phyloP scores from a whole-genome alignment of 2,329 filamentous ascomycete species.

The Ophiostoma perfectum region DNA sequence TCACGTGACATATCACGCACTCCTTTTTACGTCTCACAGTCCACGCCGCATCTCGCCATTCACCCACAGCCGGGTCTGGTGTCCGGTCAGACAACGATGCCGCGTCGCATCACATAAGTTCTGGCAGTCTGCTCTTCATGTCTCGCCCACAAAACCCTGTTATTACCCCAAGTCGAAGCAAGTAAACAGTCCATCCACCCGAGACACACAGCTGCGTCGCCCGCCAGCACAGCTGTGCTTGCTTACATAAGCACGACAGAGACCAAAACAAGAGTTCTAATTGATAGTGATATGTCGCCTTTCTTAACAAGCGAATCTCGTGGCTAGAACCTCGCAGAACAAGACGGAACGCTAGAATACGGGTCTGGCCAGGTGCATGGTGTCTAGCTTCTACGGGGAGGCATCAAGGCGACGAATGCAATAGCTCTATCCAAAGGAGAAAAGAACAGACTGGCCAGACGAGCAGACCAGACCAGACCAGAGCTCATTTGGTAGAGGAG shows the following conservation, averaged over 20 bases:
- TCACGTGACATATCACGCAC: neutral
- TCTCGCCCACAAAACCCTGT: neutral
- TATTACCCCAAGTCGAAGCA: neutral
- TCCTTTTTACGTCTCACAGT: neutral
- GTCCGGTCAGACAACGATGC: neutral
- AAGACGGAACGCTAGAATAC: neutral
- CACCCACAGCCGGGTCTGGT: no score
- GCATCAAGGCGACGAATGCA: constrained; percentile 6
- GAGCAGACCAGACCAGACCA: neutral
- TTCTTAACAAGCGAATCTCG: neutral
- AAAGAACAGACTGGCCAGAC: constrained; percentile 13
- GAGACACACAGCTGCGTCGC: neutral
- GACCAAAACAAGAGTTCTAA: neutral
- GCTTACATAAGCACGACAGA: neutral
- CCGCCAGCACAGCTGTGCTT: neutral
- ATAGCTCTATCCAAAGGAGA: constrained; percentile 3
- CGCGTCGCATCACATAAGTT: neutral
- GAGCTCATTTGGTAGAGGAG: constrained; percentile 3
- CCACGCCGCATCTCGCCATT: no score
- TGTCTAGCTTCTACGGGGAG: neutral
- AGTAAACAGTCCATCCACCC: neutral
- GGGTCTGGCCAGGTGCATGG: neutral
- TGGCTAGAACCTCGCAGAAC: neutral
- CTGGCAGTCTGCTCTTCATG: neutral
- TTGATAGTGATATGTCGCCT: no score